Percentiles rank a stretch among this genome's conserved stretches.
Conservation (phyloP, 305 asterid genomes). For the Solanum aculeatissimum region DNA sequence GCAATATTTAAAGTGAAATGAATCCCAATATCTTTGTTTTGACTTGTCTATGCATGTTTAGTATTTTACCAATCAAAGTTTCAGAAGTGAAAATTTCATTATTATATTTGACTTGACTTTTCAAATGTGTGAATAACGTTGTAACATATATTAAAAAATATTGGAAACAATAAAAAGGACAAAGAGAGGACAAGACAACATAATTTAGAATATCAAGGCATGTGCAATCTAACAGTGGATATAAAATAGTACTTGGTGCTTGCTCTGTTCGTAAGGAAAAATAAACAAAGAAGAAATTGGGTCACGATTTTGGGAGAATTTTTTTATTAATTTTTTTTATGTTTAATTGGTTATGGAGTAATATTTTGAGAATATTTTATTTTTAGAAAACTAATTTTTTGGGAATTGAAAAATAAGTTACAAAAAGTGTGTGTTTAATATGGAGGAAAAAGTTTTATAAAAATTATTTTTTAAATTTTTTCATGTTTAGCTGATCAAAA, state of each 20-base stretch:
- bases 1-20: not conserved
- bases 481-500: no score
- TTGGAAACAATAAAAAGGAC: not conserved
- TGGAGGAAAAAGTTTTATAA: no score
- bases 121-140: not conserved
- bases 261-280: not conserved
- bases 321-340: not conserved
- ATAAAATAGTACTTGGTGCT: not conserved
- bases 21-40: not conserved
- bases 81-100: no score
- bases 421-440: no score
- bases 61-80: not conserved
- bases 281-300: not conserved
- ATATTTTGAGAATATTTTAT: not conserved
- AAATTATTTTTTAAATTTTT: no score
- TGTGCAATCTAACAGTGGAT: not conserved
- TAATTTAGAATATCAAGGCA: not conserved
- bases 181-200: not conserved
- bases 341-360: not conserved
- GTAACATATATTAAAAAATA: not conserved
- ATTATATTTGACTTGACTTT: not conserved
- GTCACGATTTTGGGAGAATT: not conserved
- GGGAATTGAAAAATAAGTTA: no score
- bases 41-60: not conserved
- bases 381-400: no score